Evolutionary conservation across 208 protist genomes (phyloP).

Genomic region (Leishmania martiniquensis): DNA sequence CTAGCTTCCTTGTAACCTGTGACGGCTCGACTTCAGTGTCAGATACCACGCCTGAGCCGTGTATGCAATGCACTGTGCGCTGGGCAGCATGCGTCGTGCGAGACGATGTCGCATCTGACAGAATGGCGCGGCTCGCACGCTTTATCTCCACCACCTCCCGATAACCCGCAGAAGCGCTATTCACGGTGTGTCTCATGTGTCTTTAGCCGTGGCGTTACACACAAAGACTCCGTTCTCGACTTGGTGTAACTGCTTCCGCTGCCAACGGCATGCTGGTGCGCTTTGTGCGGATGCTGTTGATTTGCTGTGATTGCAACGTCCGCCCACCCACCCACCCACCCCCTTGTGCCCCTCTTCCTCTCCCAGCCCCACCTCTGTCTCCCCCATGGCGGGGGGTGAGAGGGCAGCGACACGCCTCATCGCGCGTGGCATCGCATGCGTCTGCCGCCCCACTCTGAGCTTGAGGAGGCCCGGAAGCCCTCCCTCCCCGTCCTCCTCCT

Average conservation of each 20-base stretch:
- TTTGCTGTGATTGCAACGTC: neutral
- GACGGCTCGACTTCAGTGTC: neutral
- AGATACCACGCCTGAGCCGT: neutral
- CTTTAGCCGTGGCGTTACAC: neutral
- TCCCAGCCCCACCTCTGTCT: neutral
- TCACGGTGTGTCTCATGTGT: neutral
- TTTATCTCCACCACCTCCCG: neutral
- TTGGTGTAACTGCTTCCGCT: neutral
- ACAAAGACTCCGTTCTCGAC: neutral
- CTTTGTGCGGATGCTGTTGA: neutral
- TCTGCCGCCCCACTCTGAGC: neutral
- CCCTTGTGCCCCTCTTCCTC: neutral
- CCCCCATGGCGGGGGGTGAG: neutral
- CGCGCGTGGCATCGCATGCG: neutral
- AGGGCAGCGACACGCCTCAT: neutral
- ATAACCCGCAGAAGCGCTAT: neutral
- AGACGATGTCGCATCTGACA: constrained; percentile 11
- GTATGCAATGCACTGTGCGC: constrained; percentile 5
- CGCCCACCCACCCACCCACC: no score
- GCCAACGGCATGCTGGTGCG: neutral
- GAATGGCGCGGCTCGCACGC: neutral
- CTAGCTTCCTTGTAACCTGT: neutral
- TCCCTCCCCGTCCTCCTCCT: no score
- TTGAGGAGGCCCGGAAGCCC: neutral
- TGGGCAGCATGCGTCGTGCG: constrained; percentile 1